Evolutionary conservation across 2,329 filamentous ascomycete genomes (phyloP).

Genomic region (Emmonsia crescens): DNA sequence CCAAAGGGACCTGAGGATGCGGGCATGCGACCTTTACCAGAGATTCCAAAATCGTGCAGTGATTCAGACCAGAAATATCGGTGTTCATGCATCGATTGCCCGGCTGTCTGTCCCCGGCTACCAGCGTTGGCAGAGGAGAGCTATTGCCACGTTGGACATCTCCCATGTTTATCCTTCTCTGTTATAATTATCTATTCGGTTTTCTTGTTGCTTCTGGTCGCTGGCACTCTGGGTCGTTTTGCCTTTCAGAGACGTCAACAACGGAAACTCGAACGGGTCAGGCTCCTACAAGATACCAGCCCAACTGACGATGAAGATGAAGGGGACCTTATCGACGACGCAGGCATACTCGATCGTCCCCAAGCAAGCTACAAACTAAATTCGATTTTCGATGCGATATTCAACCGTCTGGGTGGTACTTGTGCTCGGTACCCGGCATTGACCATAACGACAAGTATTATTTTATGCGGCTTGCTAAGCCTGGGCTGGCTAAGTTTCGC

Average conservation of each 20-base stretch:
- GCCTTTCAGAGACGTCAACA: slow-evolving; percentile 63
- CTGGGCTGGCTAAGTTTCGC: slow-evolving; percentile 80
- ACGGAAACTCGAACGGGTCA: slow-evolving; percentile 69
- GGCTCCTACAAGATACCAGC: slow-evolving; percentile 71
- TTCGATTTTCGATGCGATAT: slow-evolving; percentile 66
- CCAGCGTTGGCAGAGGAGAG: slow-evolving; percentile 60
- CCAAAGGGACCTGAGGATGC: slow-evolving; percentile 49
- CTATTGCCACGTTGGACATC: slow-evolving; percentile 68
- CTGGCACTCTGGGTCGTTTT: slow-evolving; percentile 60
- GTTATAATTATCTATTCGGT: slow-evolving; percentile 78
- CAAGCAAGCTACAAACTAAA: slow-evolving; percentile 75
- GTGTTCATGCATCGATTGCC: slow-evolving; percentile 91
- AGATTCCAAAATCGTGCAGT: slow-evolving; percentile 76
- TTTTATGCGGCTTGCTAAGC: slow-evolving; percentile 68
- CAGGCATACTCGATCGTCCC: slow-evolving; percentile 66
- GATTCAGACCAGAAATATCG: slow-evolving; percentile 74
- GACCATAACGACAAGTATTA: slow-evolving; percentile 65
- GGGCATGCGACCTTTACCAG: slow-evolving; percentile 60
- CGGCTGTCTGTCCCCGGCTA: slow-evolving; percentile 69
- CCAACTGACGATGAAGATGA: slow-evolving; percentile 92
- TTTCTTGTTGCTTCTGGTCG: slow-evolving; percentile 56
- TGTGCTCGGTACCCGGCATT: slow-evolving; percentile 76
- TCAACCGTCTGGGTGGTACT: slow-evolving; percentile 66
- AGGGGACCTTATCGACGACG: slow-evolving; percentile 66
- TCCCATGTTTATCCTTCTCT: slow-evolving; percentile 91